Base-by-base conservation (phyloP, 805 yeast species). In the Pichia paraexigua region DNA sequence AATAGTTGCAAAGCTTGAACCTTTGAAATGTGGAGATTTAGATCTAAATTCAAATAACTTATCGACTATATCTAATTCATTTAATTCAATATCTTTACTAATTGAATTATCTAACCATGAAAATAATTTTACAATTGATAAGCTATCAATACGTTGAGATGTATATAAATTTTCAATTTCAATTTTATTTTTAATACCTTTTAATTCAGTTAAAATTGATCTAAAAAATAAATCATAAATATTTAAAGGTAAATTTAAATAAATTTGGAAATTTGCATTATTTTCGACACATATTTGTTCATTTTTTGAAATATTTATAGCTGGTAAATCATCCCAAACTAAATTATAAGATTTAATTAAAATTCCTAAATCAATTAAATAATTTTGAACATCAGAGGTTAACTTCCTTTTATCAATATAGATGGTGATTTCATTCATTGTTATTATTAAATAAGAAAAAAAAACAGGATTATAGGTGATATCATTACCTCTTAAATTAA, bases 391-490 rank as follows among this genome's bases (percentile, higher is more conserved):
- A 2, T 60, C 47, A 1, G 39, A 65, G 56, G 48, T 77, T 58
- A 58, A 74, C 75, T 51, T 70, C 58, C 53, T 71, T 68, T 55
- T 61, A 58, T 76, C 76, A 40, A 72, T 68, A 58, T 71, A 79
- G 40, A 79, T 58, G 2, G 58, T 60, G 22, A 71, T 65, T 17
- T 62, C 60, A 45, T 68, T 69, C 5, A 60, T 61, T 9, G 75
- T 70, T 22, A 83, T 71, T 1, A 77, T 63, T 1, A 79, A 71
- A 59, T 82, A 86, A 10, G 91, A 73, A 67, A 82, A 89, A 64
- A 92, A 94, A 2, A 90, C 92, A 0, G 98, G 97, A 61, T 85
- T 84, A 63, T 77, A 92, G 5, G 83, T 83, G 53, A 92, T 83
- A 64, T 92, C 98, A 22, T 60, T 55, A 17, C 82, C 83, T 53